A percentile compares a stretch with the other conserved stretches of the same genome.
phyloP scores from a whole-genome alignment of 2,329 filamentous ascomycete genomes.

The Penicillium verrucosum region DNA sequence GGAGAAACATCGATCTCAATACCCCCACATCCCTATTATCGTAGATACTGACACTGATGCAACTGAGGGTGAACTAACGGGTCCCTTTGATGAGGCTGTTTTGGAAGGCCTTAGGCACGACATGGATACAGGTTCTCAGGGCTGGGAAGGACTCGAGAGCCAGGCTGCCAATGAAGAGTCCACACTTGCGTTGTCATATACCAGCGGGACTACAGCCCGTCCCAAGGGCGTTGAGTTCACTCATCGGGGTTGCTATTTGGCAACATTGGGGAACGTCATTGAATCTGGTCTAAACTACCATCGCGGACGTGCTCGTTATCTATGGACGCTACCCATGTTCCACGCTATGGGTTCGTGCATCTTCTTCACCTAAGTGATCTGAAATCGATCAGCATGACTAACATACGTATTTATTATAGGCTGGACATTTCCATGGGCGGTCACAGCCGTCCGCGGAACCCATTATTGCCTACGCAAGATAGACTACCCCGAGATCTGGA shows the following conservation, averaged over 20 bases:
- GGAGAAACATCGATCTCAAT: conserved; percentile 58
- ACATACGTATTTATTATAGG: conserved; percentile 29
- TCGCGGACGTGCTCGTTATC: conserved; percentile 69
- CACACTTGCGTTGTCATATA: conserved; percentile 85
- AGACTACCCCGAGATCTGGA: conserved; percentile 91
- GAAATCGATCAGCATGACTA: not conserved
- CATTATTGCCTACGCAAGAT: conserved; percentile 94
- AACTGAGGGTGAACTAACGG: conserved; percentile 67
- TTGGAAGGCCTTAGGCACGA: conserved; percentile 76
- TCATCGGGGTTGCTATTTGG: conserved; percentile 82
- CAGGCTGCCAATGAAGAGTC: conserved; percentile 73
- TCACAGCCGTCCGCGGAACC: conserved; percentile 90
- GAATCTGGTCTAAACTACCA: conserved; percentile 79
- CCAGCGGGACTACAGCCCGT: conserved; percentile 83
- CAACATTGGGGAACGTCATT: conserved; percentile 77
- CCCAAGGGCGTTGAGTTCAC: conserved; percentile 95
- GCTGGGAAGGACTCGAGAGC: conserved; percentile 73
- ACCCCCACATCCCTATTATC: conserved; percentile 66
- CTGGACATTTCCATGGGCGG: conserved; percentile 88
- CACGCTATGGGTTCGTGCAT: conserved; percentile 54
- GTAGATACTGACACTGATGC: conserved; percentile 82
- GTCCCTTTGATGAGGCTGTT: conserved; percentile 80
- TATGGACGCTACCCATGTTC: conserved; percentile 92
- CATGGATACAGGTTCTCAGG: conserved; percentile 58
- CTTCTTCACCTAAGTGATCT: not conserved